Evolutionary conservation across 164 flowering plant species (phyloP).

Genomic region (Piper betle): DNA sequence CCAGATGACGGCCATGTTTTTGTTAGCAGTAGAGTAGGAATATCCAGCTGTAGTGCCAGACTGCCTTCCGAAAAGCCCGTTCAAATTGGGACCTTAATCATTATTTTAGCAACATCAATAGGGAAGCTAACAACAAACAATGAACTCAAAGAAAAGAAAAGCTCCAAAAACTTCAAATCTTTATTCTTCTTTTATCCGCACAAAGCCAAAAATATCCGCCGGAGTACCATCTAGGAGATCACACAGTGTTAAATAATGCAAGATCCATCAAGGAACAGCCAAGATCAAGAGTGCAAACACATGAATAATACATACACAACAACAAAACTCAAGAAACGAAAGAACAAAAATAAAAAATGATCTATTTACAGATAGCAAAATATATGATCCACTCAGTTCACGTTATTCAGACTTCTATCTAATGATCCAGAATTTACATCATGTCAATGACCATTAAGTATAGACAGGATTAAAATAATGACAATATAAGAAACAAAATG

Average conservation of each 20-base stretch:
- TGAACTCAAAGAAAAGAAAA: background rate
- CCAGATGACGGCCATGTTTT: conserved; percentile 53
- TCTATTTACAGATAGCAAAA: no score
- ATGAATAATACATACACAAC: no score
- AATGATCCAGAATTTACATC: no score
- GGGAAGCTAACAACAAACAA: background rate
- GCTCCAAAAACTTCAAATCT: background rate
- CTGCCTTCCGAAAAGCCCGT: conserved; percentile 50
- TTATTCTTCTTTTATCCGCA: background rate
- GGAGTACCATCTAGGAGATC: no score
- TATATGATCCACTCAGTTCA: no score
- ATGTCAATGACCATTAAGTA: background rate
- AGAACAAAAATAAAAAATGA: no score
- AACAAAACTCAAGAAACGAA: no score
- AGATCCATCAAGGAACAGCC: no score
- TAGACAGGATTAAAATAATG: background rate
- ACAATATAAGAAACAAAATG: background rate
- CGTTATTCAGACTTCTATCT: no score
- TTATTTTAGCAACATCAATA: background rate
- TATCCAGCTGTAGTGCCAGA: conserved; percentile 54
- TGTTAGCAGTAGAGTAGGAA: conserved; percentile 49
- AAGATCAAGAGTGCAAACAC: no score
- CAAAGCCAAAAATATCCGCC: background rate
- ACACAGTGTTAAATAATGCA: no score
- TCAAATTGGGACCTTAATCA: conserved; percentile 41